These are phyloP conservation scores for Apiotrichum sp. DNA, from an alignment of 1,284 basidiomycete genomes.

Conservation along the genomic window DNA sequence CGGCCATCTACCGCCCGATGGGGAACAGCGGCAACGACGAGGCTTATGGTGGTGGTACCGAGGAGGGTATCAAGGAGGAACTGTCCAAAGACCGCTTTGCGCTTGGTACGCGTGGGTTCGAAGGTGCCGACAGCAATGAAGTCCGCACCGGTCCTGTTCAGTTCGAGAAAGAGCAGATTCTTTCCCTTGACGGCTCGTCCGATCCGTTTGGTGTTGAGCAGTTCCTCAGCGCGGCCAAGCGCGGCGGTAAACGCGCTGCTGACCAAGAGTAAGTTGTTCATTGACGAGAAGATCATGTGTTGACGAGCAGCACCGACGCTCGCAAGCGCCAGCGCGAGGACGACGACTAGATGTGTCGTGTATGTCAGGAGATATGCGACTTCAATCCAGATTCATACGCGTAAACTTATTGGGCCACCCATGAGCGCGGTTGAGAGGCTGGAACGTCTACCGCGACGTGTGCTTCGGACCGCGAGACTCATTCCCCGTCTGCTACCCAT, in stretches of 20 bases:
- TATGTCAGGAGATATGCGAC: background rate
- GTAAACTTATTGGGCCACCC: too few relatives aligned
- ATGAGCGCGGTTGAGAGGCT: too few relatives aligned
- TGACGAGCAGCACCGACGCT: conserved; percentile 13
- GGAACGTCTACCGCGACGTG: too few relatives aligned
- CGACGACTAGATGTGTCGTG: background rate
- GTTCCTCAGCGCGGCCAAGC: conserved; percentile 95
- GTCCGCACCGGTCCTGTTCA: conserved; percentile 90
- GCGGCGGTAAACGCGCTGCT: conserved; percentile 75
- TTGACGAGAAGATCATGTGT: conserved; percentile 6
- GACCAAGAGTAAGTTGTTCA: conserved; percentile 24
- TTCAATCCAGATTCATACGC: too few relatives aligned
- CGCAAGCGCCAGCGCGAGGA: conserved; percentile 21
- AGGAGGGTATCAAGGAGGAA: conserved; percentile 83
- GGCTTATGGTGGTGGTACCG: conserved; percentile 85
- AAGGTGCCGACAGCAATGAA: conserved; percentile 59
- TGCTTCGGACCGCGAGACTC: too few relatives aligned
- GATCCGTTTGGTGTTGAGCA: conserved; percentile 98
- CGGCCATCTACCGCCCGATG: conserved; percentile 93
- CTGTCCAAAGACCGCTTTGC: conserved; percentile 91
- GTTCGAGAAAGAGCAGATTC: conserved; percentile 88
- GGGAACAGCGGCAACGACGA: conserved; percentile 75
- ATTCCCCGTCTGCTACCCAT: too few relatives aligned
- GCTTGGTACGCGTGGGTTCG: conserved; percentile 79
- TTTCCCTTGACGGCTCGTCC: conserved; percentile 41